Conservation (phyloP, 352 stramenopile species). For the Blastocystis sp. region DNA sequence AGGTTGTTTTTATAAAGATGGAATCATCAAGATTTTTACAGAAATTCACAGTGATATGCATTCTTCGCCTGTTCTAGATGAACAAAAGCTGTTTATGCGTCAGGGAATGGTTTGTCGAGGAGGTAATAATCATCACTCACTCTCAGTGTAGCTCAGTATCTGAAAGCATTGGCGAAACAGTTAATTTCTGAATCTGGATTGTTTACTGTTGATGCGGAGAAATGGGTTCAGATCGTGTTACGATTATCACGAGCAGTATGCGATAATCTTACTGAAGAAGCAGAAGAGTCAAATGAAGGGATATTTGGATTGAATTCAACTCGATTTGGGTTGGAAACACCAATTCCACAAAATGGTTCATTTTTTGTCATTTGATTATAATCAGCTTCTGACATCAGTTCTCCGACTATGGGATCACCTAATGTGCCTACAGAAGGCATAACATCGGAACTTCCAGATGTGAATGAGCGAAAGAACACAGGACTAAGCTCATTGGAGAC, state of each 20-base stretch:
- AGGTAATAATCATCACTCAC: neutral
- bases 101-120: constrained; percentile 31
- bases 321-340: neutral
- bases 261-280: constrained; percentile 43
- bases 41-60: constrained; percentile 31
- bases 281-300: neutral
- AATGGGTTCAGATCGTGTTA: constrained; percentile 14
- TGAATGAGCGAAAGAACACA: neutral
- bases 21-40: constrained; percentile 36
- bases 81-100: constrained; percentile 39
- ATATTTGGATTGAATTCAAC: neutral
- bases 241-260: constrained; percentile 10
- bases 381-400: neutral
- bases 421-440: neutral
- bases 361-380: neutral
- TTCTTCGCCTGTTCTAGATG: constrained; percentile 23
- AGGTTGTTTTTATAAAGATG: constrained; percentile 35
- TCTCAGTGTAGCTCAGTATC: neutral
- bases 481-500: neutral
- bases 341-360: neutral
- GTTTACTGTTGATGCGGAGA: neutral
- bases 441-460: neutral
- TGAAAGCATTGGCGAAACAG: constrained; percentile 7
- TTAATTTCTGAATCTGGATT: constrained; percentile 23
- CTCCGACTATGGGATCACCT: neutral